Percentiles rank a stretch among this genome's conserved stretches.
Conservation (phyloP, 208 protist species). For the Leishmania turanica region DNA sequence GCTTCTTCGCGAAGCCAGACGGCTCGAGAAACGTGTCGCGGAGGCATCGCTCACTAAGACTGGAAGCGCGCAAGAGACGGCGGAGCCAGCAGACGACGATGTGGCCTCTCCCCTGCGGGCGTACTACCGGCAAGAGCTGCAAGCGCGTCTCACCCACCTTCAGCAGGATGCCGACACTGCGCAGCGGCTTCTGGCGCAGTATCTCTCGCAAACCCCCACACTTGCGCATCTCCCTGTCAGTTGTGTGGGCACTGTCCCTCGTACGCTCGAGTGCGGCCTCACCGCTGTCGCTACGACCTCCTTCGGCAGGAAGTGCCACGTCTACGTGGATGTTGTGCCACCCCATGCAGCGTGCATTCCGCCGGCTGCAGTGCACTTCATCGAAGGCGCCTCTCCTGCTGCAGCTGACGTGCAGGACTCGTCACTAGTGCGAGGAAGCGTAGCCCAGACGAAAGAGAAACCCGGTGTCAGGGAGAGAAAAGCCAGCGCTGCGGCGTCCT, state of each 20-base stretch:
- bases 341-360: conserved; percentile 8
- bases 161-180: conserved; percentile 8
- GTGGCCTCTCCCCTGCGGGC: conserved; percentile 2
- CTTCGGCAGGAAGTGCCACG: background rate
- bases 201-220: conserved; percentile 9
- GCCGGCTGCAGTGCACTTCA: background rate
- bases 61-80: background rate
- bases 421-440: background rate
- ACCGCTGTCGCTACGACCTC: background rate
- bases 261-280: background rate
- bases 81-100: background rate
- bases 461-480: background rate
- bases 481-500: background rate
- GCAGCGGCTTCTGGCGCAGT: background rate
- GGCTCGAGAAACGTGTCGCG: conserved; percentile 9
- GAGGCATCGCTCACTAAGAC: background rate
- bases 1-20: conserved; percentile 17
- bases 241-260: conserved; percentile 22
- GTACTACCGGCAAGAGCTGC: conserved; percentile 29
- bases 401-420: background rate
- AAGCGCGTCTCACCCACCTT: conserved; percentile 11
- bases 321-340: conserved; percentile 14
- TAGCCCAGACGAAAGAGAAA: background rate
- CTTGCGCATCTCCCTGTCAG: conserved; percentile 18
- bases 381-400: background rate